Percentiles rank a stretch among this genome's conserved stretches.
Conservation (phyloP, 257 asterid genomes). For the Leonotis leonurus region DNA sequence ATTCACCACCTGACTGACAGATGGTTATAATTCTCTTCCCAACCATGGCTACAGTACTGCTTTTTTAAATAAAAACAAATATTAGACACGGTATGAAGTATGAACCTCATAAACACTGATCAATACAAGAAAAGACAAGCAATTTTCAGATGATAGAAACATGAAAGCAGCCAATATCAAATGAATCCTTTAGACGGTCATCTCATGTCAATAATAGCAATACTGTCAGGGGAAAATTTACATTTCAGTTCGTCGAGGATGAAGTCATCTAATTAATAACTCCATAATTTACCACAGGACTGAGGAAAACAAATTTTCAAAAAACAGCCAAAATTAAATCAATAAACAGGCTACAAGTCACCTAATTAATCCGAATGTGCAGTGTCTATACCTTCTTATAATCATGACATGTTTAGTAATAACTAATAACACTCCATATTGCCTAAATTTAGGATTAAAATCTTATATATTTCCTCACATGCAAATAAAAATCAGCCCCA, state of each 20-base stretch:
- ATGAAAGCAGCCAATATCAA: conserved; percentile 1
- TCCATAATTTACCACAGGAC: neutral
- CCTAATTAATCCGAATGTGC: neutral
- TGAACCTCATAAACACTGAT: too few species aligned
- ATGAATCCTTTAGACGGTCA: neutral
- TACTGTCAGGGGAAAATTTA: too few species aligned
- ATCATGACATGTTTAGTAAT: neutral
- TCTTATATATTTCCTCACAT: neutral
- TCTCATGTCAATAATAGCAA: too few species aligned
- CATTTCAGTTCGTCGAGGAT: neutral
- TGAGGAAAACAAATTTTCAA: neutral
- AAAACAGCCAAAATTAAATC: conserved; percentile 1
- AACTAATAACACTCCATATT: neutral
- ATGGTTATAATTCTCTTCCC: conserved; percentile 75
- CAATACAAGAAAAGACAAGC: too few species aligned
- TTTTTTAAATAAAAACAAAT: too few species aligned
- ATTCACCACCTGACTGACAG: conserved; percentile 94
- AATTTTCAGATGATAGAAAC: neutral
- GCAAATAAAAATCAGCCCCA: neutral
- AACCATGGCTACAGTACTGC: conserved; percentile 50
- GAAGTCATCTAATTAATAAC: neutral
- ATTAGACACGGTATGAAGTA: too few species aligned
- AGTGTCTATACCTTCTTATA: neutral
- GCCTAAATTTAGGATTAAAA: neutral
- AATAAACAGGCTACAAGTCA: neutral